Evolutionary conservation across 371 early-diverging fungal genomes (phyloP), one percentile per base, ranked within the genome.

Genomic region (Zychaea mexicana): DNA sequence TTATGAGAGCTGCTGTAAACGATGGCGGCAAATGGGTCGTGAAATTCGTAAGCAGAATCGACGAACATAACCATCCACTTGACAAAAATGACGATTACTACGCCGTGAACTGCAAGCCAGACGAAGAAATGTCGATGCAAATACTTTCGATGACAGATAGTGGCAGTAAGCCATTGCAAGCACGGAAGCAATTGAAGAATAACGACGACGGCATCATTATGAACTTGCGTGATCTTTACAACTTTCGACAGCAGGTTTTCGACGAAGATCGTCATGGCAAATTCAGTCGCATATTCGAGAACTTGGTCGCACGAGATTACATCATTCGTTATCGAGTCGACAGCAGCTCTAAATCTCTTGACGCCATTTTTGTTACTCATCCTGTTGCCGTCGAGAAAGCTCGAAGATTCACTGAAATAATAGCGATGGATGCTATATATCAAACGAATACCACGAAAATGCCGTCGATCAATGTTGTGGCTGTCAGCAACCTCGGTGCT

Each of bases 401-500:
- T 7, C 7, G 15, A 15, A 36, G 9, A 36, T 36, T 36, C 15
- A 9, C 38, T 36, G 38, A 36, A 36, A 15, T 36, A 36, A 36
- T 36, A 7, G 15, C 9, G 9, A 36, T 36, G 38, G 38, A 36
- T 36, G 38, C 38, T 9, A 36, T 15, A 15, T 36, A 36, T 15
- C 7, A 15, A 36, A 36, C 38, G 15, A 36, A 15, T 15, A 36
- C 9, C 38, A 36, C 7, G 9, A 36, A 36, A 36, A 36, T 36
- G 38, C 15, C 38, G 7, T 36, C 15, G 38, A 36, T 36, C n/a
- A 60, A 60, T 32, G 24, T 47, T 13, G 24, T 60, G 13, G 49
- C 45, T 2, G 28, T 60, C 60, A 60, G 60, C 47, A 60, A 60
- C 17, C 5, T 60, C 10, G 47, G 60, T 5, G 4, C 60, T 13